Conservation (phyloP, 139 green algal genomes). For the Micractinium sp. region DNA sequence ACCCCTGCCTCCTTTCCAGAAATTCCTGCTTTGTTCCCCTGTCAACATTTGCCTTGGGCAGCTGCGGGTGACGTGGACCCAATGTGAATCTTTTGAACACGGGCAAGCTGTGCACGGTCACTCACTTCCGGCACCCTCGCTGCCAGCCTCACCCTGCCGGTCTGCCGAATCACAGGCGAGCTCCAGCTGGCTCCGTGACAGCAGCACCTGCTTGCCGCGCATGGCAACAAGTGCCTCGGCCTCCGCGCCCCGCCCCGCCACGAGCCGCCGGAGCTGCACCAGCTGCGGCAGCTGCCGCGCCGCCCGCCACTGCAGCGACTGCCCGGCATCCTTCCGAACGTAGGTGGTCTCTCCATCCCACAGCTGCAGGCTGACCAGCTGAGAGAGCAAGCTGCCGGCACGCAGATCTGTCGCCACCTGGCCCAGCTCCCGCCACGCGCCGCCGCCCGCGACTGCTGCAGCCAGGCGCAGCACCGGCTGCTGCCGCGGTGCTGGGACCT, state of each 20-base stretch:
- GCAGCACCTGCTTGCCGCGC: conserved; percentile 42
- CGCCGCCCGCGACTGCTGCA: too few relatives aligned
- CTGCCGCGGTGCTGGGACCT: background rate
- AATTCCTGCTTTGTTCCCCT: too few relatives aligned
- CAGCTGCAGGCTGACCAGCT: conserved; percentile 43
- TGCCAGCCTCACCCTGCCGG: too few relatives aligned
- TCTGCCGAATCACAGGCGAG: conserved; percentile 33
- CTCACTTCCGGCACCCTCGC: too few relatives aligned
- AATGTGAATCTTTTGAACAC: too few relatives aligned
- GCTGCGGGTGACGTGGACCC: too few relatives aligned
- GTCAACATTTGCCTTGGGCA: too few relatives aligned
- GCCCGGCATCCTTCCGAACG: background rate
- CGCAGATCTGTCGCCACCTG: background rate
- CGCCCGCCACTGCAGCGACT: background rate
- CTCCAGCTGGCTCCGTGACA: conserved; percentile 56
- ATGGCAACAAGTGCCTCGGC: conserved; percentile 52
- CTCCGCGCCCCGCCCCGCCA: conserved; percentile 25
- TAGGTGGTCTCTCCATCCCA: conserved; percentile 51
- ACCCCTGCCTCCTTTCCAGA: too few relatives aligned
- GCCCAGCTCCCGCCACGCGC: too few relatives aligned
- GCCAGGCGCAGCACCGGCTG: background rate
- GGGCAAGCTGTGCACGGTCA: too few relatives aligned
- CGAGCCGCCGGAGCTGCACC: conserved; percentile 29
- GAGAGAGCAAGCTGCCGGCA: background rate
- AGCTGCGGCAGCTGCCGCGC: background rate